phyloP scores from a whole-genome alignment of 2,329 filamentous ascomycete genomes.

The Alternaria solani region DNA sequence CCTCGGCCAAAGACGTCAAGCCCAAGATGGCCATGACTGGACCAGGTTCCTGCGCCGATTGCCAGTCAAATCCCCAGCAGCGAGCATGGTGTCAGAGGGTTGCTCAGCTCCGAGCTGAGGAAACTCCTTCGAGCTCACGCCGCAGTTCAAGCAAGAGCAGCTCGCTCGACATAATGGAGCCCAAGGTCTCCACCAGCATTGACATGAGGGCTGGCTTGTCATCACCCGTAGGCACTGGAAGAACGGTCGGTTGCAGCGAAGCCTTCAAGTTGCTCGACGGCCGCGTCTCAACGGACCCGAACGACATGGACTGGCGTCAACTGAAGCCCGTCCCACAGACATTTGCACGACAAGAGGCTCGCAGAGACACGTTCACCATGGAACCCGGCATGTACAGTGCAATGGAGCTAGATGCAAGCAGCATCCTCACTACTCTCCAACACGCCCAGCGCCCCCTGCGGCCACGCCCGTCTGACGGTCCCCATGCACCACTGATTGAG shows the following conservation, averaged over 20 bases:
- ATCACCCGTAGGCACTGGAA: conserved; percentile 20
- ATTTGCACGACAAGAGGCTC: conserved; percentile 18
- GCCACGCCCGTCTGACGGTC: conserved; percentile 42
- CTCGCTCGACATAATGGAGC: conserved; percentile 38
- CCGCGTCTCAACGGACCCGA: conserved; percentile 40
- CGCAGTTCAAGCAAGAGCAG: conserved; percentile 33
- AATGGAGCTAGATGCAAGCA: conserved; percentile 48
- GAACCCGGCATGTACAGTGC: conserved; percentile 46
- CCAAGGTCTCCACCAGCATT: conserved; percentile 33
- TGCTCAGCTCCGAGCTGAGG: conserved; percentile 37
- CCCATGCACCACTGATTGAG: conserved; percentile 38
- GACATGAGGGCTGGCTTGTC: conserved; percentile 25
- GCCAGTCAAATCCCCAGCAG: conserved; percentile 46
- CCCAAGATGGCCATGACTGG: conserved; percentile 18
- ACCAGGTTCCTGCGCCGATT: conserved; percentile 49
- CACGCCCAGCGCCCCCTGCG: conserved; percentile 38
- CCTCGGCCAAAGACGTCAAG: conserved; percentile 13
- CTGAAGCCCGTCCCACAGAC: conserved; percentile 37
- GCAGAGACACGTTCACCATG: conserved; percentile 37
- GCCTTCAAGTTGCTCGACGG: conserved; percentile 47
- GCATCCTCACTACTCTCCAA: conserved; percentile 48
- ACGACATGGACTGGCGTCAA: conserved; percentile 43
- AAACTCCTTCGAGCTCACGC: conserved; percentile 27
- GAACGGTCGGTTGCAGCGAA: conserved; percentile 46
- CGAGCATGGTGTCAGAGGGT: conserved; percentile 47